Evolutionary conservation across 2,329 filamentous ascomycete species (phyloP).

Genomic region (Stagonosporopsis rhizophila): DNA sequence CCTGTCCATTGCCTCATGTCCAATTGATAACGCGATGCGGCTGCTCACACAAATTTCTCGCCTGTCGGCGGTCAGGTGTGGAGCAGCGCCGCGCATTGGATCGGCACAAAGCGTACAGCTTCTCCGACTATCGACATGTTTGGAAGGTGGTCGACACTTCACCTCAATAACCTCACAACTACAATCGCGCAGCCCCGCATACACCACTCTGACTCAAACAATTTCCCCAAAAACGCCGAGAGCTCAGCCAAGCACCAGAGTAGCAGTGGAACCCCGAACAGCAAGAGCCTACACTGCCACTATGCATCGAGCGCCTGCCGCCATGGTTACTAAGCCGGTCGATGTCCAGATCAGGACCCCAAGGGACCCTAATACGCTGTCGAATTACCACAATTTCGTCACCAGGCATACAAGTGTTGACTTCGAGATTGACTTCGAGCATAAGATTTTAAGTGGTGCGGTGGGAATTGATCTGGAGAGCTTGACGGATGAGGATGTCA

Average conservation of each 20-base stretch:
- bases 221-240: conserved; percentile 13
- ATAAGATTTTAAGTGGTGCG: conserved; percentile 76
- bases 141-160: conserved; percentile 20
- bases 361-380: conserved; percentile 87
- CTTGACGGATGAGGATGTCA: conserved; percentile 73
- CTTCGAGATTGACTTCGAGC: conserved; percentile 83
- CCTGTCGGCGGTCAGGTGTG: conserved; percentile 15
- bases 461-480: conserved; percentile 80
- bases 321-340: conserved; percentile 50
- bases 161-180: conserved; percentile 10
- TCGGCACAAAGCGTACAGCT: conserved; percentile 16
- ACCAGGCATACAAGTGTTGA: conserved; percentile 84
- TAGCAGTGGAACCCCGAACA: not conserved
- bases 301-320: conserved; percentile 36
- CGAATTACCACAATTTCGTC: conserved; percentile 88
- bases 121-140: conserved; percentile 18
- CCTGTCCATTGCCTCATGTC: conserved; percentile 1
- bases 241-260: conserved; percentile 10
- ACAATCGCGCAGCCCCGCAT: conserved; percentile 13
- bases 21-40: conserved; percentile 6
- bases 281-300: conserved; percentile 15
- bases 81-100: conserved; percentile 16
- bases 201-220: not conserved
- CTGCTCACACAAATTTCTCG: conserved; percentile 10
- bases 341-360: conserved; percentile 52